These are phyloP conservation scores for Dentipellis fragilis DNA, from an alignment of 768 basidiomycete species.

Conservation along the genomic window DNA sequence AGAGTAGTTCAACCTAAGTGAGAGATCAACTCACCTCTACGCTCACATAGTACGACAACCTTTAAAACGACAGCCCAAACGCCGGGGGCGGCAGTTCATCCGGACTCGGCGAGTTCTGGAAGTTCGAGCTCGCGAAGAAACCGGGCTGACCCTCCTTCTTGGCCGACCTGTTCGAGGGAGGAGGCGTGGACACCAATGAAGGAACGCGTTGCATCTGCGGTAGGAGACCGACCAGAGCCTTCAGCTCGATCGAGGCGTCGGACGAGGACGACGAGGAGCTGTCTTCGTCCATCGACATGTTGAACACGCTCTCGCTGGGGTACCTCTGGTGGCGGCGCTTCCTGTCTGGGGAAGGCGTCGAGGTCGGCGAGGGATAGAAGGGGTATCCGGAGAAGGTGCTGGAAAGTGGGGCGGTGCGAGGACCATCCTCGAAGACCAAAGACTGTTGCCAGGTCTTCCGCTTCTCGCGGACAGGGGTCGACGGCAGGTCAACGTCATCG, in stretches of 20 bases:
- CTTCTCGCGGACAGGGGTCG: slow-evolving; percentile 40
- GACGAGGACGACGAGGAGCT: slow-evolving; percentile 26
- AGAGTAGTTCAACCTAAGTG: not conserved
- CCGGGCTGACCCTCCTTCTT: slow-evolving; percentile 10
- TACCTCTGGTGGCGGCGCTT: slow-evolving; percentile 38
- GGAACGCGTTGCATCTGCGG: slow-evolving; percentile 7
- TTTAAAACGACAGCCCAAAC: slow-evolving; percentile 26
- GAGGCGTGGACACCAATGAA: slow-evolving; percentile 7
- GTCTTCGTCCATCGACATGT: slow-evolving; percentile 68
- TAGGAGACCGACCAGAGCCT: slow-evolving; percentile 23
- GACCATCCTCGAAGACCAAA: slow-evolving; percentile 26
- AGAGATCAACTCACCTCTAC: not conserved
- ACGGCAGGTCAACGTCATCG: slow-evolving; percentile 29
- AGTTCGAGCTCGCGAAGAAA: slow-evolving; percentile 72
- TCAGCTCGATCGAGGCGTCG: slow-evolving; percentile 28
- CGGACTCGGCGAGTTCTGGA: slow-evolving; percentile 82
- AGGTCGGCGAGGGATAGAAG: slow-evolving; percentile 26
- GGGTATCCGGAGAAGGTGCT: slow-evolving; percentile 27
- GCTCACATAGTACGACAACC: slow-evolving; percentile 6
- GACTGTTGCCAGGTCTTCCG: slow-evolving; percentile 22
- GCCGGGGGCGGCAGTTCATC: slow-evolving; percentile 68
- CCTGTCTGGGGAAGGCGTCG: slow-evolving; percentile 28
- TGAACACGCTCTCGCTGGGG: slow-evolving; percentile 69
- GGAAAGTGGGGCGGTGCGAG: slow-evolving; percentile 41
- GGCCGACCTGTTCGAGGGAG: slow-evolving; percentile 8